Conservation (phyloP, 192 early-diverging fungal species). For the Linnemannia zychae region DNA sequence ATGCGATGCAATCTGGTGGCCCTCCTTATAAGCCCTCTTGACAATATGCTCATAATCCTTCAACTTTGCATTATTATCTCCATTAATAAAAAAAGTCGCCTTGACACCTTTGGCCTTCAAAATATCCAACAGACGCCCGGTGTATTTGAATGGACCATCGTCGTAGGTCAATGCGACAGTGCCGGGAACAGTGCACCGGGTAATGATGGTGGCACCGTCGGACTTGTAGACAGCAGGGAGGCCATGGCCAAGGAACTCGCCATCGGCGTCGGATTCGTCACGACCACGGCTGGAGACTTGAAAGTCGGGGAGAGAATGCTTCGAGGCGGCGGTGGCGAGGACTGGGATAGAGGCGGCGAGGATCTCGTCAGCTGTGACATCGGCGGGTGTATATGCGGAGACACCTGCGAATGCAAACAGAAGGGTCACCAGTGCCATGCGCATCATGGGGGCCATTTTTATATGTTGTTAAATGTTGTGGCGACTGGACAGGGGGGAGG, state of each 20-base stretch:
- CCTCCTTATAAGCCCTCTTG: conserved; percentile 57
- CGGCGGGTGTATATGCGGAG: no score
- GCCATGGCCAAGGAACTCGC: background rate
- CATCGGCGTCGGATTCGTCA: background rate
- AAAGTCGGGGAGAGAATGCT: background rate
- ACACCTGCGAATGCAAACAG: background rate
- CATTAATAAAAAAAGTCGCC: conserved; percentile 54
- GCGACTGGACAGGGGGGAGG: no score
- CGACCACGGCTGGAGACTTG: background rate
- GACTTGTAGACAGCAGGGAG: background rate
- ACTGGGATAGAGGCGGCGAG: background rate
- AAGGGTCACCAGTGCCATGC: background rate
- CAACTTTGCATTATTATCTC: conserved; percentile 21
- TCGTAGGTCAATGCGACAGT: conserved; percentile 73
- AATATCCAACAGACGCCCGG: conserved; percentile 31
- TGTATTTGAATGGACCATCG: conserved; percentile 62
- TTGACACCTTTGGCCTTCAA: conserved; percentile 32
- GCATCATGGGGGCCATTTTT: background rate
- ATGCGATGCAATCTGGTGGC: conserved; percentile 73
- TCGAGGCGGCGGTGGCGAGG: background rate
- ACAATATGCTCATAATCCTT: conserved; percentile 59
- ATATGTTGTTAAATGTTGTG: background rate
- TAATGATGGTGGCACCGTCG: conserved; percentile 21
- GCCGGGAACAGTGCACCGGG: conserved; percentile 46
- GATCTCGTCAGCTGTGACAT: background rate